Conservation (phyloP, 2,329 filamentous ascomycete species). For the Trichophyton rubrum region DNA sequence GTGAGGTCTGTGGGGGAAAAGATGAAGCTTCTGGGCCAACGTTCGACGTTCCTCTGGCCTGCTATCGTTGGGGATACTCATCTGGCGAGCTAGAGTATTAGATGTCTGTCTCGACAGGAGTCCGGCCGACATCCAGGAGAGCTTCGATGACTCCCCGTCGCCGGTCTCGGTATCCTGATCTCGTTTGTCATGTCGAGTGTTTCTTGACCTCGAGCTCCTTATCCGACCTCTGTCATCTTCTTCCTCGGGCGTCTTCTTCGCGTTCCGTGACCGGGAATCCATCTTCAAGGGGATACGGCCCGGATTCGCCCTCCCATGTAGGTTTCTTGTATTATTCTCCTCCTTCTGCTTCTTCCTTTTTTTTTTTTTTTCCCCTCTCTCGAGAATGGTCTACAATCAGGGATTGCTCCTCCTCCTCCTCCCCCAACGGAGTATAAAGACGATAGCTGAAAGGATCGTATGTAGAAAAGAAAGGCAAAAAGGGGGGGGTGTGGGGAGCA, state of each 20-base stretch:
- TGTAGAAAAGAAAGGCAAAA: neutral
- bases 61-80: conserved; percentile 10
- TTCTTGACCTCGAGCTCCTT: neutral
- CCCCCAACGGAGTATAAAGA: neutral
- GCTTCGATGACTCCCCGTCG: conserved; percentile 5
- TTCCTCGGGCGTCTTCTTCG: conserved; percentile 8
- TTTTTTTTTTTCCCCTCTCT: neutral
- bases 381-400: neutral
- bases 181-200: neutral
- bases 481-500: no score
- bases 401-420: neutral
- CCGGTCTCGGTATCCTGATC: neutral
- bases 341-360: neutral
- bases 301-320: neutral
- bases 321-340: no score
- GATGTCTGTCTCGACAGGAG: conserved; percentile 11
- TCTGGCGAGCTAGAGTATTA: conserved; percentile 9
- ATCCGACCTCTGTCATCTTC: conserved; percentile 9
- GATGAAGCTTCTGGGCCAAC: conserved; percentile 12
- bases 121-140: conserved; percentile 8
- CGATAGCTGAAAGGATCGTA: neutral
- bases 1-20: conserved; percentile 17
- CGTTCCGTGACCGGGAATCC: conserved; percentile 6
- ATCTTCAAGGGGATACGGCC: conserved; percentile 5
- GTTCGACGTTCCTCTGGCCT: conserved; percentile 13